Evolutionary conservation across 352 stramenopile genomes (phyloP).

Genomic region (Saprolegnia diclina): DNA sequence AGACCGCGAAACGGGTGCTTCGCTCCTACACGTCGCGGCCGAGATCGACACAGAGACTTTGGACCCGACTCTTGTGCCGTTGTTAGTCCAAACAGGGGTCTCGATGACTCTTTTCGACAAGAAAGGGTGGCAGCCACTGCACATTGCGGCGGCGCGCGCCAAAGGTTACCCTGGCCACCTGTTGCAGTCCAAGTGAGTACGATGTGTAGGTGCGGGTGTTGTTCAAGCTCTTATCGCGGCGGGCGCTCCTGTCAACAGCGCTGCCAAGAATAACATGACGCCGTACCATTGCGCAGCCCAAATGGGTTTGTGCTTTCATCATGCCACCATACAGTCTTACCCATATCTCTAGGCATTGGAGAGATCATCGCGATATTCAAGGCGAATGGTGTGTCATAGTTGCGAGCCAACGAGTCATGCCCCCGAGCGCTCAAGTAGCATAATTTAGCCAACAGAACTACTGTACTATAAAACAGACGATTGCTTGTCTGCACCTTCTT

Average conservation of each 20-base stretch:
- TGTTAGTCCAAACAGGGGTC: conserved; percentile 7
- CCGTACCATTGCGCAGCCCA: conserved; percentile 26
- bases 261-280: conserved; percentile 24
- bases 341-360: conserved; percentile 19
- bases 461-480: too few relatives aligned
- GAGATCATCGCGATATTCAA: conserved; percentile 22
- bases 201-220: conserved; percentile 1
- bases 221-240: conserved; percentile 10
- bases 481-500: too few relatives aligned
- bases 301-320: conserved; percentile 8
- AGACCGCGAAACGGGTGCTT: conserved; percentile 15
- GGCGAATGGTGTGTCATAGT: conserved; percentile 2
- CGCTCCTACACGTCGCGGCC: conserved; percentile 17
- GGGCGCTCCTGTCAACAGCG: conserved; percentile 13
- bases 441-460: too few relatives aligned
- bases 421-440: too few relatives aligned
- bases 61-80: background rate
- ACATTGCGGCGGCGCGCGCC: conserved; percentile 8
- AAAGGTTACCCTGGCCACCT: conserved; percentile 10
- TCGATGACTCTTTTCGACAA: conserved; percentile 18
- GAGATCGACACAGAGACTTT: conserved; percentile 23
- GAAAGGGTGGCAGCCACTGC: conserved; percentile 23
- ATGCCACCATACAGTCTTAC: background rate
- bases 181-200: background rate
- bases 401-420: too few relatives aligned